Evolutionary conservation across 1,139 yeast species (phyloP), one percentile per base, ranked within the genome.

Genomic region (Pichia sp.): DNA sequence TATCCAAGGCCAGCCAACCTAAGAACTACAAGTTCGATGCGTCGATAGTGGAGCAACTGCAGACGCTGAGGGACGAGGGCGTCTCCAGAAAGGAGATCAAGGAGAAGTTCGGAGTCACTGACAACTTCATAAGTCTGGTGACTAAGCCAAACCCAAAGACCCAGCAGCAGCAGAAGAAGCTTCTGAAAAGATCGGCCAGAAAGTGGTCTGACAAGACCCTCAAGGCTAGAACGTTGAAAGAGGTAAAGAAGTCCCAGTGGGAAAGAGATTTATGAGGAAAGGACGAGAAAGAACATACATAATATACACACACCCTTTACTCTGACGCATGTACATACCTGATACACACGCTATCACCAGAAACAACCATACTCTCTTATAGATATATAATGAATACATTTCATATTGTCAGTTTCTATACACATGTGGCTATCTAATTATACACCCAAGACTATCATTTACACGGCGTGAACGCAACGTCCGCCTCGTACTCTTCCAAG

Each of bases 21-120:
- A 82, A 84, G 66, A 73, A 73, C 38, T 86, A 87, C 67, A 79
- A 81, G 54, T 73, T 90, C 58, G 79, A 83, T 1, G 81, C 83
- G 11, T 81, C 77, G 32, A 82, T 84, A 13, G 83, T 87, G 29
- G 68, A 67, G 41, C 83, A 88, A 69, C 85, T 92, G 58, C 80
- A 77, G 61, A 64, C 72, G 47, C 74, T 89, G 64, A 81, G 97
- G 70, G 62, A 68, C 19, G 70, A 75, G 49, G 84, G 90, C 61
- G 57, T 54, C 1, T 82, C 93, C 16, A 78, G 90, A 62, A 78
- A 80, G 57, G 81, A 78, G 32, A 75, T 92, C 57, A 90, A 90
- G 34, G 75, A 77, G 58, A 78, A 85, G 69, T 92, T 80, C 66
- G 73, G 73, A 19, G 82, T 84, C 47, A 75, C 84, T 7, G 78